Percentiles rank a stretch among this genome's conserved stretches.
Conservation (phyloP, 2,329 filamentous ascomycete species). For the Thermothelomyces thermophilus region DNA sequence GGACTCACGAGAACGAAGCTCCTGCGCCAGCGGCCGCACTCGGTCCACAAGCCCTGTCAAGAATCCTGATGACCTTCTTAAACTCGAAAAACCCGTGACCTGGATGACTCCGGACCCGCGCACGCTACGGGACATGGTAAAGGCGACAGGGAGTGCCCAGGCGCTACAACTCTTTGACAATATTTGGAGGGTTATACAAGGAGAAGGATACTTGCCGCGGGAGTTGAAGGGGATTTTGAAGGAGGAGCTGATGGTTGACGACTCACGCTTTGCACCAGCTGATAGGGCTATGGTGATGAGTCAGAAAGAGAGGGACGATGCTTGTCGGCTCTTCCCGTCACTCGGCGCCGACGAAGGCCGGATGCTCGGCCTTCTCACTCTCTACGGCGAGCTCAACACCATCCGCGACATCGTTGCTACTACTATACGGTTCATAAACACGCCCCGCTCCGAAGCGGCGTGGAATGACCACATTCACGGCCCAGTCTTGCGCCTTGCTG, state of each 20-base stretch:
- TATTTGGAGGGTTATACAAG: constrained; percentile 3
- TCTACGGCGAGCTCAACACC: constrained; percentile 3
- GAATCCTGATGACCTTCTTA: constrained; percentile 4
- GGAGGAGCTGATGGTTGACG: constrained; percentile 6
- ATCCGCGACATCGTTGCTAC: constrained; percentile 3
- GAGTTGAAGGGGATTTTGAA: constrained; percentile 5
- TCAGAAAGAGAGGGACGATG: constrained; percentile 4
- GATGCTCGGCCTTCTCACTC: constrained; percentile 2
- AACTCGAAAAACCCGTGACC: constrained; percentile 4
- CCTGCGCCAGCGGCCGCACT: not conserved
- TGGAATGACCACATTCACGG: constrained; percentile 4
- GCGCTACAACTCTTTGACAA: constrained; percentile 4
- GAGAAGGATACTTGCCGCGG: constrained; percentile 5
- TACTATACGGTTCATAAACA: constrained; percentile 2
- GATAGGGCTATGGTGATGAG: not conserved
- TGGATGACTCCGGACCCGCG: constrained; percentile 2
- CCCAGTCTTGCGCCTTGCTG: constrained; percentile 2
- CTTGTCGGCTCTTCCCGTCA: constrained; percentile 1
- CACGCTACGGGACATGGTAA: constrained; percentile 2
- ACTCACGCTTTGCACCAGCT: not conserved
- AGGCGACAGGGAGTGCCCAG: constrained; percentile 4
- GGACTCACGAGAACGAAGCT: not conserved
- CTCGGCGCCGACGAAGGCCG: constrained; percentile 1
- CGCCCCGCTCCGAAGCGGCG: constrained; percentile 3
- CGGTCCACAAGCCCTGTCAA: constrained; percentile 4